Conservation (phyloP, 345 rosid species). For the Eucalyptus viminalis region DNA sequence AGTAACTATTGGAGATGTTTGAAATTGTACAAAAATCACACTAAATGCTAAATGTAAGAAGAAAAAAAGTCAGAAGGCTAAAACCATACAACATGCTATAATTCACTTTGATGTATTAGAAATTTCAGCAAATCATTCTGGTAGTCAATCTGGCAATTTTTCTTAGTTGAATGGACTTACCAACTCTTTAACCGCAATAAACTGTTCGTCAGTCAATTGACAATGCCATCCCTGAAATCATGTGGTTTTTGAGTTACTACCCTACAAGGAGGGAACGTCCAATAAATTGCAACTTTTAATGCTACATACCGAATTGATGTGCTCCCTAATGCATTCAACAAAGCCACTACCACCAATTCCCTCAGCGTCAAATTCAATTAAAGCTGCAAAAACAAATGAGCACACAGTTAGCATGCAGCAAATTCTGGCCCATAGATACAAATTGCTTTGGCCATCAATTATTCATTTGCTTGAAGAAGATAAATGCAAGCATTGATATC, state of each 20-base stretch:
- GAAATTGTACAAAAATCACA: neutral
- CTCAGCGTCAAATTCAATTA: conserved; percentile 99
- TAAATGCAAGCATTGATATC: neutral
- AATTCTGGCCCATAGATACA: neutral
- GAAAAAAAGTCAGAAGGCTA: neutral
- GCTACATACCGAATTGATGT: conserved; percentile 67
- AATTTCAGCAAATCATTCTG: neutral
- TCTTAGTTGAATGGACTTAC: conserved; percentile 21
- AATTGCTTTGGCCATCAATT: neutral
- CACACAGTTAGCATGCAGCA: neutral
- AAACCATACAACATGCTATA: neutral
- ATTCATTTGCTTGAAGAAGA: neutral
- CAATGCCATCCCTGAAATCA: conserved; percentile 83
- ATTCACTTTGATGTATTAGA: neutral
- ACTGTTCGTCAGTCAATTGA: conserved; percentile 84
- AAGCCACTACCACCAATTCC: conserved; percentile 99
- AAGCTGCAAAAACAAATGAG: conserved; percentile 45
- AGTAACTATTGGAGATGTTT: neutral
- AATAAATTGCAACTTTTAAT: conserved; percentile 1
- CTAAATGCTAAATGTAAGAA: neutral
- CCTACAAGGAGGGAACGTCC: neutral
- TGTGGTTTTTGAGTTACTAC: conserved; percentile 14
- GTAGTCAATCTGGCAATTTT: neutral
- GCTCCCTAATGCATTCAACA: conserved; percentile 97
- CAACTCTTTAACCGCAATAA: conserved; percentile 97